phyloP scores from a whole-genome alignment of 2,329 filamentous ascomycete species.

The Verticillium klebahnii region DNA sequence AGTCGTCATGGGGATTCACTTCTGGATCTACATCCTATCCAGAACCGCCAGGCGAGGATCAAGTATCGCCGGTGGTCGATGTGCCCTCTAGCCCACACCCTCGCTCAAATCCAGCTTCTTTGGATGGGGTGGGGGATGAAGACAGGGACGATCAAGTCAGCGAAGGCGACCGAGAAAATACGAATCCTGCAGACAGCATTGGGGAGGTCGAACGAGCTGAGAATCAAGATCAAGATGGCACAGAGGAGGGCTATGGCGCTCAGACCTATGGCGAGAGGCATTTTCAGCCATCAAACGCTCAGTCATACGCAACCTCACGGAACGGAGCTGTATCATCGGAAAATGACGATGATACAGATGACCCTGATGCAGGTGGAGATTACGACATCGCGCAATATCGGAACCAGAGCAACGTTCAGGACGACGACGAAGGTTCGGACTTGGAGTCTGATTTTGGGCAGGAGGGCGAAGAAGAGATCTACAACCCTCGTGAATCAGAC shows the following conservation, averaged over 20 bases:
- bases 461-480: constrained; percentile 7
- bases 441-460: constrained; percentile 12
- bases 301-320: neutral
- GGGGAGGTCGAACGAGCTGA: constrained; percentile 7
- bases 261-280: constrained; percentile 6
- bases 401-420: constrained; percentile 13
- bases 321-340: neutral
- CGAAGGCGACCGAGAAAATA: neutral
- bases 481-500: constrained; percentile 4
- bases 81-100: neutral
- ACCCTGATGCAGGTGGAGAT: constrained; percentile 9
- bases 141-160: neutral
- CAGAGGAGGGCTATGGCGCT: neutral
- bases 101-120: neutral
- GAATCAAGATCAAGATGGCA: constrained; percentile 4
- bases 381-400: constrained; percentile 13
- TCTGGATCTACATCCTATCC: neutral
- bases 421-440: constrained; percentile 13
- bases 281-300: neutral
- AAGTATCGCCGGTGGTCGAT: neutral
- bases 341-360: constrained; percentile 8
- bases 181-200: neutral
- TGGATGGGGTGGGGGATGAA: neutral
- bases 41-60: neutral
- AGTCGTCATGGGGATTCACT: constrained; percentile 8